phyloP scores from a whole-genome alignment of 129 eudicot species.

The Glebionis coronaria region DNA sequence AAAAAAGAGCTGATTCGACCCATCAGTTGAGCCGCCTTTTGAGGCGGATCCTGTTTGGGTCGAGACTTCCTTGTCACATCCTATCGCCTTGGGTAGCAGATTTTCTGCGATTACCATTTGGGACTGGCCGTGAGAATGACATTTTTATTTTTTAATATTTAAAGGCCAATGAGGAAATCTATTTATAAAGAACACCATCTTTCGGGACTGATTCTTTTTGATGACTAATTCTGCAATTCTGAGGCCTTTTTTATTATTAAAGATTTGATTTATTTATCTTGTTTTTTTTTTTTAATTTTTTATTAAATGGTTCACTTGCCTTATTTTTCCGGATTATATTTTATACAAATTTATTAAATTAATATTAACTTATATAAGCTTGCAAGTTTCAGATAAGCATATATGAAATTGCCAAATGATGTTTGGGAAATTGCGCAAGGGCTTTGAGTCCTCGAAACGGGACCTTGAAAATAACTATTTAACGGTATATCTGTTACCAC shows the following conservation, averaged over 20 bases:
- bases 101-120: slow-evolving; percentile 39
- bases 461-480: too few species aligned
- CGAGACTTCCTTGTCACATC: slow-evolving; percentile 32
- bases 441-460: slow-evolving; percentile 79
- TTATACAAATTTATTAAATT: too few species aligned
- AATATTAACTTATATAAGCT: too few species aligned
- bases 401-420: slow-evolving; percentile 76
- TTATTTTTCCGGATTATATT: too few species aligned
- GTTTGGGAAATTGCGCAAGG: slow-evolving; percentile 91
- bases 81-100: slow-evolving; percentile 48
- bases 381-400: too few species aligned
- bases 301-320: too few species aligned
- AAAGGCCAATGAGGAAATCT: slow-evolving; percentile 40
- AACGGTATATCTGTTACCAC: too few species aligned
- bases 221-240: slow-evolving; percentile 31
- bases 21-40: slow-evolving; percentile 27
- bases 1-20: slow-evolving; percentile 19
- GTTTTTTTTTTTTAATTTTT: too few species aligned
- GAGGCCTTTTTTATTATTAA: slow-evolving; percentile 4
- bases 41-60: slow-evolving; percentile 1
- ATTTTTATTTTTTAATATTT: neutral
- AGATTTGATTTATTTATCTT: neutral
- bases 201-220: slow-evolving; percentile 32
- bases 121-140: slow-evolving; percentile 45
- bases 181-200: slow-evolving; percentile 34